Conservation (phyloP, 83 land plant genomes). For the Larix sibirica region DNA sequence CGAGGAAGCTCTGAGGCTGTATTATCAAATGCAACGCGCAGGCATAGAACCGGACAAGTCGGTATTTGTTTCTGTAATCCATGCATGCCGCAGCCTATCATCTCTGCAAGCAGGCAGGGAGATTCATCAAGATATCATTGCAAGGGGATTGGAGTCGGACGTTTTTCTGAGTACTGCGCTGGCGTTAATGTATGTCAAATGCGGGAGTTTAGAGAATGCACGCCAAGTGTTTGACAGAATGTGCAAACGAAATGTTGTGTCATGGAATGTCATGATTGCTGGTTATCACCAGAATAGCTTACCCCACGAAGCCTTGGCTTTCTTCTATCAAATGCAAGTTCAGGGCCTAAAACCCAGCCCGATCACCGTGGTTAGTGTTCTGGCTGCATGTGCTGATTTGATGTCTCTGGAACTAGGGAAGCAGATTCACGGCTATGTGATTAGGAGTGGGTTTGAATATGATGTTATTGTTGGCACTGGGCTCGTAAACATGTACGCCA, state of each 20-base stretch:
- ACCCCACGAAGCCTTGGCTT: conserved; percentile 30
- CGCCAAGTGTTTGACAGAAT: conserved; percentile 22
- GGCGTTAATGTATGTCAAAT: conserved; percentile 29
- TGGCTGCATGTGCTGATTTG: conserved; percentile 15
- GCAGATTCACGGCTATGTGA: background rate
- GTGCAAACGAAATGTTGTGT: conserved; percentile 16
- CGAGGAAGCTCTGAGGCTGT: conserved; percentile 41
- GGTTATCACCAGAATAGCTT: conserved; percentile 24
- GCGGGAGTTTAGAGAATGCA: conserved; percentile 27
- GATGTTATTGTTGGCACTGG: background rate
- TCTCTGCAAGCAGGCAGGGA: conserved; percentile 22
- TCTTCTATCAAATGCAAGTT: conserved; percentile 56
- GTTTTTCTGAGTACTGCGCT: conserved; percentile 23
- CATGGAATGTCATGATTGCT: conserved; percentile 44
- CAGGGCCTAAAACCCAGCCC: conserved; percentile 25
- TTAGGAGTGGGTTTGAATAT: background rate
- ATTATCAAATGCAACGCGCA: conserved; percentile 38
- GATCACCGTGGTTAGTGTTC: conserved; percentile 49
- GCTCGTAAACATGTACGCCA: background rate
- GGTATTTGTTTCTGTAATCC: conserved; percentile 39
- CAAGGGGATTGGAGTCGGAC: background rate
- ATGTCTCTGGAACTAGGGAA: background rate
- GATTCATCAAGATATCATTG: conserved; percentile 22
- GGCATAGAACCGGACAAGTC: conserved; percentile 48
- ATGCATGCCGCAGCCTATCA: conserved; percentile 44